Percentiles rank a stretch among this genome's conserved stretches.
phyloP scores from a whole-genome alignment of 768 basidiomycete genomes.

The Boletus patriciae region DNA sequence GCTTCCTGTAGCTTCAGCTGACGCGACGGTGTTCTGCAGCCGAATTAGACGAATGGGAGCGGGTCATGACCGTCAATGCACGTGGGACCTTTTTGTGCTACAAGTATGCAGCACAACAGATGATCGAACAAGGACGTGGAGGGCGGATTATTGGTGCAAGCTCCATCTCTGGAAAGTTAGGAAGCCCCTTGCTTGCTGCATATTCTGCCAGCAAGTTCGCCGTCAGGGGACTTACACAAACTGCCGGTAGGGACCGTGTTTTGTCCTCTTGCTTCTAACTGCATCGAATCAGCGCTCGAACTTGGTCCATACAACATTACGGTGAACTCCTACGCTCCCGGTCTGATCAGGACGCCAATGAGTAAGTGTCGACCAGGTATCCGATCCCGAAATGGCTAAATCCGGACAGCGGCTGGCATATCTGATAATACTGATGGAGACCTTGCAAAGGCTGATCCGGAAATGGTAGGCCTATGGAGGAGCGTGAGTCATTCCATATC shows the following conservation, averaged over 20 bases:
- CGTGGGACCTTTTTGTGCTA: slow-evolving; percentile 40
- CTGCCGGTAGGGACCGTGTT: slow-evolving; percentile 27
- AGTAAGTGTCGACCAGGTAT: slow-evolving; percentile 17
- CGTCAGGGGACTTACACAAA: slow-evolving; percentile 40
- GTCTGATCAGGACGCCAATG: slow-evolving; percentile 30
- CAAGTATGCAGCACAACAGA: slow-evolving; percentile 39
- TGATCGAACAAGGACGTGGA: slow-evolving; percentile 41
- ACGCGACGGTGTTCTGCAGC: slow-evolving; percentile 18
- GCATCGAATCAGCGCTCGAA: slow-evolving; percentile 21
- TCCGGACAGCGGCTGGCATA: too few relatives aligned
- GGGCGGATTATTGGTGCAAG: slow-evolving; percentile 40
- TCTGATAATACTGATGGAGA: too few relatives aligned
- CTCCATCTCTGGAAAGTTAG: slow-evolving; percentile 28
- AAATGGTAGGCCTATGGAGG: neutral
- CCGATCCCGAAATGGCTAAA: too few relatives aligned
- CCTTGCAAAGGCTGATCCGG: neutral
- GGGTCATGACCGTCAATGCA: slow-evolving; percentile 39
- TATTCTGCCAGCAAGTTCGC: slow-evolving; percentile 36
- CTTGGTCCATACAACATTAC: slow-evolving; percentile 35
- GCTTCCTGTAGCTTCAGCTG: neutral
- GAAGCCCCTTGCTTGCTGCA: slow-evolving; percentile 4
- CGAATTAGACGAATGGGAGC: slow-evolving; percentile 40
- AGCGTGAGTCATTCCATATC: neutral
- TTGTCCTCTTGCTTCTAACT: neutral
- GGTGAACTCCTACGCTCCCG: slow-evolving; percentile 41